Conservation (phyloP, 2,329 filamentous ascomycete genomes). For the Xylariaceae sp. region DNA sequence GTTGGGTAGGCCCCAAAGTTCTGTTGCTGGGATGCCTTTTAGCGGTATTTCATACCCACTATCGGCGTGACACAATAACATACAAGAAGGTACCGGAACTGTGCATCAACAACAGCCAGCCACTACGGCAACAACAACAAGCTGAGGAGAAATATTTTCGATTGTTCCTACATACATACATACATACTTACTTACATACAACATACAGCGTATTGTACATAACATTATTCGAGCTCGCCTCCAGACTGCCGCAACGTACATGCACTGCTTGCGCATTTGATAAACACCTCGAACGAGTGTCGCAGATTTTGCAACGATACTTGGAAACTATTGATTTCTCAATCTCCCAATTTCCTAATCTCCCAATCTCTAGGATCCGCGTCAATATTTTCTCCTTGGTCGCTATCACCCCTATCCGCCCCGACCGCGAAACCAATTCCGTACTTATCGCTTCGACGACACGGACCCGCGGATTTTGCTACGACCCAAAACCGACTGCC, state of each 20-base stretch:
- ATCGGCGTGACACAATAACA: too few relatives aligned
- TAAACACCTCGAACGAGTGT: background rate
- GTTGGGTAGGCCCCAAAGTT: background rate
- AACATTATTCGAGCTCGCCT: background rate
- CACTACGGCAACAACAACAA: background rate
- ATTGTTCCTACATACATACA: background rate
- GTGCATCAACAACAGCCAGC: background rate
- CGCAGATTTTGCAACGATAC: conserved; percentile 16
- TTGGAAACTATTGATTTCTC: background rate
- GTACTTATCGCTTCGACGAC: background rate
- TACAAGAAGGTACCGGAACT: background rate
- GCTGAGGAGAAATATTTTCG: background rate
- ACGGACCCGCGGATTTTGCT: conserved; percentile 18
- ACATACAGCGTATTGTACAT: background rate
- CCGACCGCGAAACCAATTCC: too few relatives aligned
- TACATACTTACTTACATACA: background rate
- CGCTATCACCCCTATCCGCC: background rate
- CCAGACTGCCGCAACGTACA: background rate
- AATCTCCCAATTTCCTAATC: too few relatives aligned
- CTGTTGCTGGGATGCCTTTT: background rate
- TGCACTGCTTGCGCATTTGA: background rate
- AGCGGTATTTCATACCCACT: background rate
- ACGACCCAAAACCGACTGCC: conserved; percentile 16
- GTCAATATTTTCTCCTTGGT: background rate
- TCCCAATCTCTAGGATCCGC: background rate